A percentile compares a stretch with the other conserved stretches of the same genome.
Evolutionary conservation across 2,329 filamentous ascomycete genomes (phyloP).

Genomic region (Fusarium transvaalense): DNA sequence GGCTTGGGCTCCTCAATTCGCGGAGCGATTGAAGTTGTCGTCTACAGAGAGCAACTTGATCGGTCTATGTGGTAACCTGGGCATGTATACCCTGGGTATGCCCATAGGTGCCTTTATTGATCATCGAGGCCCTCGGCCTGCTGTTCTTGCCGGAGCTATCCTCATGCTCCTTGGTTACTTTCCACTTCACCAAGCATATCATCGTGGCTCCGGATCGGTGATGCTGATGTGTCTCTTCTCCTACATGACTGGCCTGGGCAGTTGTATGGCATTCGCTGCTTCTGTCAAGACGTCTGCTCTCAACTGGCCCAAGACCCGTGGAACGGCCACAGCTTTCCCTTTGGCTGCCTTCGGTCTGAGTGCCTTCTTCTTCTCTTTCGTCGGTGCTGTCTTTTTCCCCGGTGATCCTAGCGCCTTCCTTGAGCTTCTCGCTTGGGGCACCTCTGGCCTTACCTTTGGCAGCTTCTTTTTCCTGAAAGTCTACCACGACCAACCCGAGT

Average conservation of each 20-base stretch:
- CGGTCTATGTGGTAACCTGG: conserved; percentile 85
- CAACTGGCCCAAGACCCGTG: conserved; percentile 91
- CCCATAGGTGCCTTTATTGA: conserved; percentile 92
- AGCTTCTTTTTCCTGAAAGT: conserved; percentile 90
- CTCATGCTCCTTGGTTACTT: conserved; percentile 85
- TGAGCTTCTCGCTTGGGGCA: conserved; percentile 82
- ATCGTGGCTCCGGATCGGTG: conserved; percentile 72
- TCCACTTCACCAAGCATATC: conserved; percentile 83
- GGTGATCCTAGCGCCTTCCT: conserved; percentile 87
- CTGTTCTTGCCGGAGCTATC: conserved; percentile 80
- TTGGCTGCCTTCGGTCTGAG: conserved; percentile 93
- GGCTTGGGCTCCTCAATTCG: conserved; percentile 97
- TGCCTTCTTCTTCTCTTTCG: conserved; percentile 92
- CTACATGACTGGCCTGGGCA: conserved; percentile 87
- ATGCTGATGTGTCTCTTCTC: conserved; percentile 81
- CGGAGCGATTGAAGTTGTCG: conserved; percentile 84
- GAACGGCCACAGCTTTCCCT: conserved; percentile 94
- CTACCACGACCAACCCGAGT: conserved; percentile 67
- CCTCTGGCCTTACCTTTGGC: conserved; percentile 78
- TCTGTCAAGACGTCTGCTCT: conserved; percentile 88
- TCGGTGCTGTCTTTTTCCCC: conserved; percentile 82
- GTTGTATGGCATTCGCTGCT: conserved; percentile 90
- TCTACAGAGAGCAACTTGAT: conserved; percentile 96
- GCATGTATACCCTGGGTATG: conserved; percentile 93
- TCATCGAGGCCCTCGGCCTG: conserved; percentile 80